These are phyloP conservation scores for Neurospora sp. DNA, from an alignment of 495 filamentous ascomycete genomes.

Conservation along the genomic window DNA sequence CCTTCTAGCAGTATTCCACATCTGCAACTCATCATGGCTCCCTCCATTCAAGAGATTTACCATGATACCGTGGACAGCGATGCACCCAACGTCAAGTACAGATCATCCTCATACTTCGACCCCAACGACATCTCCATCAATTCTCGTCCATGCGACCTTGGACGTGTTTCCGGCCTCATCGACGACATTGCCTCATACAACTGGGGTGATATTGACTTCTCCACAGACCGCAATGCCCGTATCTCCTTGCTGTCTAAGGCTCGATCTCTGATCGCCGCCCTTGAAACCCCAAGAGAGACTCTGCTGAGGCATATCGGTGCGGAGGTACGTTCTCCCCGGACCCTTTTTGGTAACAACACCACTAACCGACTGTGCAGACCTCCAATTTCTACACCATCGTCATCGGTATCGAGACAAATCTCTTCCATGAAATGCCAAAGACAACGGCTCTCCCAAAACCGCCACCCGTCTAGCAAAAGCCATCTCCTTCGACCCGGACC, in stretches of 20 bases:
- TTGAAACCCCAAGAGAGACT: conserved; percentile 27
- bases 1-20: not conserved
- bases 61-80: not conserved
- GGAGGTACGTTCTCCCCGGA: conserved; percentile 3
- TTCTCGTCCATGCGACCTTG: conserved; percentile 5
- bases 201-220: not conserved
- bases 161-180: conserved; percentile 6
- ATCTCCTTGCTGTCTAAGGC: conserved; percentile 16
- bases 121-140: conserved; percentile 10
- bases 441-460: conserved; percentile 7
- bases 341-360: too few species aligned
- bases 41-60: not conserved
- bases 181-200: conserved; percentile 7
- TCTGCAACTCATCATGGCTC: not conserved
- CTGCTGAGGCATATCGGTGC: conserved; percentile 26
- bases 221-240: conserved; percentile 5
- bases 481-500: conserved; percentile 5
- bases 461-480: conserved; percentile 2
- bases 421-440: conserved; percentile 8
- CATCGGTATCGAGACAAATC: conserved; percentile 8
- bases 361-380: conserved; percentile 1
- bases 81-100: not conserved
- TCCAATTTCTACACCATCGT: conserved; percentile 2
- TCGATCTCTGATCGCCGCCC: conserved; percentile 14
- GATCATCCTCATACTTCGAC: not conserved